A percentile compares a stretch with the other conserved stretches of the same genome.
These are phyloP conservation scores for Bacidia gigantensis DNA, from an alignment of 495 filamentous ascomycete genomes.

Conservation along the genomic window DNA sequence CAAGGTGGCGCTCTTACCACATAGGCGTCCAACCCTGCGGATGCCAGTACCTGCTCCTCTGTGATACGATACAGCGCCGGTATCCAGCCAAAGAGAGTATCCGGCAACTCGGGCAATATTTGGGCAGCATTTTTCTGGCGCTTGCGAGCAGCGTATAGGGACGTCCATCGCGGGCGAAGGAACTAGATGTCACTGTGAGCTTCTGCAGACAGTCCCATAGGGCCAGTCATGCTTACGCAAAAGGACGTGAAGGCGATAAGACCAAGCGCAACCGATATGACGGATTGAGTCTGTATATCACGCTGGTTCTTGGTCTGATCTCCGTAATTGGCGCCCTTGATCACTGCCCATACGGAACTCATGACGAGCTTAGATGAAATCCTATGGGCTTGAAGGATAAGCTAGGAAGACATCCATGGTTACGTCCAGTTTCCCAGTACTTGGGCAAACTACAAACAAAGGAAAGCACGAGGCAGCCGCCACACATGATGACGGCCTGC, in stretches of 20 bases:
- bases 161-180: conserved; percentile 82
- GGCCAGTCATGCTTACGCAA: conserved; percentile 39
- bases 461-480: neutral
- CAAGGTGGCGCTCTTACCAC: conserved; percentile 44
- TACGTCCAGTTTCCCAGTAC: neutral
- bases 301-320: conserved; percentile 30
- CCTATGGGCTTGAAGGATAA: no score
- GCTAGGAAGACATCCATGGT: neutral
- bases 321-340: no score
- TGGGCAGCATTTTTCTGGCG: conserved; percentile 52
- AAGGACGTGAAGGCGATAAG: conserved; percentile 47
- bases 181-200: conserved; percentile 28
- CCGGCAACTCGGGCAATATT: conserved; percentile 69
- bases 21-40: conserved; percentile 88
- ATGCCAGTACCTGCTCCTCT: conserved; percentile 76
- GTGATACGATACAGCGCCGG: conserved; percentile 74
- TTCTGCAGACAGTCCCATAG: neutral
- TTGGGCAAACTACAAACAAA: neutral
- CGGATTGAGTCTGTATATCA: conserved; percentile 45
- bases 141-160: conserved; percentile 81
- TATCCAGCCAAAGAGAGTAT: conserved; percentile 89
- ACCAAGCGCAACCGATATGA: conserved; percentile 43
- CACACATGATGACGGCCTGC: neutral
- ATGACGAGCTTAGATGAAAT: no score
- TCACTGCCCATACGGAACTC: neutral